phyloP scores from a whole-genome alignment of 371 early-diverging fungal genomes.

The Lichtheimia ramosa region DNA sequence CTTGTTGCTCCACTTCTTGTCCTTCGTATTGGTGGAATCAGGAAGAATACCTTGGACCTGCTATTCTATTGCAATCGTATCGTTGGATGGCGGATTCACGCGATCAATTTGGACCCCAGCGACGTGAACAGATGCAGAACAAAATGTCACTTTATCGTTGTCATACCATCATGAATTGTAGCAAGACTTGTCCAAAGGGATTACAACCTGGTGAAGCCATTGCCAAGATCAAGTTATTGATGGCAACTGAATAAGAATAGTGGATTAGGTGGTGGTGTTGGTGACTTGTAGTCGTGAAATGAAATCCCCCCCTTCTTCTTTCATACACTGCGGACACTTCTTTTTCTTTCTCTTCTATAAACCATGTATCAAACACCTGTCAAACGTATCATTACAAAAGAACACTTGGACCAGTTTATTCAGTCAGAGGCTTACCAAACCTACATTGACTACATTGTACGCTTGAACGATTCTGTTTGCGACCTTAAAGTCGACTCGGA shows the following conservation, averaged over 20 bases:
- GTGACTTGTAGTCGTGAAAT: no score
- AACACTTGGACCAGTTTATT: conserved; percentile 80
- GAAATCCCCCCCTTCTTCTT: no score
- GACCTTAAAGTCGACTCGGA: conserved; percentile 60
- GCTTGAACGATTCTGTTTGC: conserved; percentile 70
- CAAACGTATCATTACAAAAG: conserved; percentile 81
- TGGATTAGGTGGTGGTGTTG: no score
- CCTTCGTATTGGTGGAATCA: conserved; percentile 98
- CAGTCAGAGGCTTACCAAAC: conserved; percentile 64
- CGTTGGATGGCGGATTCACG: conserved; percentile 98
- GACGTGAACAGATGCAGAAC: conserved; percentile 89
- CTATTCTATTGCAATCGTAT: conserved; percentile 95
- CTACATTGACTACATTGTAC: conserved; percentile 67
- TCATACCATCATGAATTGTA: conserved; percentile 98
- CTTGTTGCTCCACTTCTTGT: conserved; percentile 97
- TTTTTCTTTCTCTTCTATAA: background rate
- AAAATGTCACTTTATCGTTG: conserved; percentile 96
- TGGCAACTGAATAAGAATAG: conserved; percentile 76
- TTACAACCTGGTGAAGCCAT: conserved; percentile 94
- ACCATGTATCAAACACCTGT: conserved; percentile 48
- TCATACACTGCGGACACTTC: no score
- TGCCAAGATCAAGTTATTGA: conserved; percentile 91
- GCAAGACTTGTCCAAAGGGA: conserved; percentile 96
- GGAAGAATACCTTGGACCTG: conserved; percentile 93
- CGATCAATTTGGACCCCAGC: conserved; percentile 88